Evolutionary conservation across 345 rosid genomes (phyloP).

Genomic region (Trapa bicornis): DNA sequence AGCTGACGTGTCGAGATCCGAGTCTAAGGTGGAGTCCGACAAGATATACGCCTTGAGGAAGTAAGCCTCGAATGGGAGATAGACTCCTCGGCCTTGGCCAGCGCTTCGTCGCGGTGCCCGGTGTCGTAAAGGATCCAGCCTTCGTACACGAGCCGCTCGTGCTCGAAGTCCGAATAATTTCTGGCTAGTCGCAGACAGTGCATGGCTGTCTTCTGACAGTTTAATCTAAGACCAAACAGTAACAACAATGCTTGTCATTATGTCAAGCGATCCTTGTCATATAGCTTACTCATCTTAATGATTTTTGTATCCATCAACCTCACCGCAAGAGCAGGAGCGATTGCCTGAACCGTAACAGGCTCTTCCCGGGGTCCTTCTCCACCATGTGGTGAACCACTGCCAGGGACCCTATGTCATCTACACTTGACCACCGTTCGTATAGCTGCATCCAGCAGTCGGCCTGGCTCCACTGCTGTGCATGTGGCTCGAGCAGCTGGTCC

Average conservation of each 20-base stretch:
- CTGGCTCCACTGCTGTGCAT: conserved; percentile 65
- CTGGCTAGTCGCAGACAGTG: conserved; percentile 75
- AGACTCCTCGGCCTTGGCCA: conserved; percentile 85
- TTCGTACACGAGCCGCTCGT: conserved; percentile 88
- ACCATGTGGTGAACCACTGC: conserved; percentile 92
- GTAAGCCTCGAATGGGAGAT: conserved; percentile 86
- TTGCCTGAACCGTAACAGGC: conserved; percentile 78
- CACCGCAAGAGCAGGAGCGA: conserved; percentile 89
- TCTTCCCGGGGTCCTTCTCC: conserved; percentile 73
- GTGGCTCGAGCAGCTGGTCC: conserved; percentile 63
- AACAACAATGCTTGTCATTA: too few relatives aligned
- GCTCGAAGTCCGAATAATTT: conserved; percentile 63
- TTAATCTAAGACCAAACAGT: conserved; percentile 33
- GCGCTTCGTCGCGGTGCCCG: conserved; percentile 89
- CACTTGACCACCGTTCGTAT: conserved; percentile 86
- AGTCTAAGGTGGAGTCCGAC: conserved; percentile 57
- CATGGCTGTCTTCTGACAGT: conserved; percentile 95
- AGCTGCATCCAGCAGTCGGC: conserved; percentile 97
- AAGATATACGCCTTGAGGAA: conserved; percentile 91
- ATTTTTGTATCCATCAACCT: too few relatives aligned
- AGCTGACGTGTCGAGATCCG: conserved; percentile 35
- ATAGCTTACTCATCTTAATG: too few relatives aligned
- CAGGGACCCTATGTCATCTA: conserved; percentile 88
- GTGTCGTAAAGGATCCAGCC: conserved; percentile 95
- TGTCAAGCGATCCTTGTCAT: too few relatives aligned